A percentile compares a stretch with the other conserved stretches of the same genome.
Conservation (phyloP, 148 eudicot genomes). For the Tetragonia tetragonoides region DNA sequence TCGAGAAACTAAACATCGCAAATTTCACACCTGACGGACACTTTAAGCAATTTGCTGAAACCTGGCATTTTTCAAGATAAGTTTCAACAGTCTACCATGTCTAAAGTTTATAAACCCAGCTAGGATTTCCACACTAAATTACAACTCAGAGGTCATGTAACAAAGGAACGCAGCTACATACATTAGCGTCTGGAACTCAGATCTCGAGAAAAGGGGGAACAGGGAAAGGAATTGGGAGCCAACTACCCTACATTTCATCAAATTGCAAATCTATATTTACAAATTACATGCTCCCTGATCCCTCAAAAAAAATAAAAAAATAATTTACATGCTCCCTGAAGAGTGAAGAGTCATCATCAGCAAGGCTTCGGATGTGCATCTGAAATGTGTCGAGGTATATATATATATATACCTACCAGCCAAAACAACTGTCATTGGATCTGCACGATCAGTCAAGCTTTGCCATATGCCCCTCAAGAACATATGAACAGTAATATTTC, state of each 20-base stretch:
- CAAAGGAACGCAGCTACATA: background rate
- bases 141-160: background rate
- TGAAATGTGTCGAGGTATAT: background rate
- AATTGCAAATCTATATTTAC: background rate
- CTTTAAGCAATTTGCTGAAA: background rate
- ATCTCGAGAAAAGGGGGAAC: background rate
- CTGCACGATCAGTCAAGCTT: conserved; percentile 13
- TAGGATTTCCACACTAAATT: background rate
- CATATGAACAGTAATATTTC: background rate
- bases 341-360: background rate
- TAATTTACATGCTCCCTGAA: background rate
- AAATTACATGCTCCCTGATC: background rate
- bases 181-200: background rate
- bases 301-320: no score
- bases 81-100: background rate
- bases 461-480: background rate
- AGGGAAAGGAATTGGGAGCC: background rate
- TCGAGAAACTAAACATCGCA: background rate
- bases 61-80: background rate
- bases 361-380: conserved; percentile 1
- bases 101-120: background rate
- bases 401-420: background rate
- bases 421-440: background rate
- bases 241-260: background rate
- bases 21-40: background rate